These are phyloP conservation scores for Hortiboletus campestris DNA, from an alignment of 768 basidiomycete species.

Conservation along the genomic window DNA sequence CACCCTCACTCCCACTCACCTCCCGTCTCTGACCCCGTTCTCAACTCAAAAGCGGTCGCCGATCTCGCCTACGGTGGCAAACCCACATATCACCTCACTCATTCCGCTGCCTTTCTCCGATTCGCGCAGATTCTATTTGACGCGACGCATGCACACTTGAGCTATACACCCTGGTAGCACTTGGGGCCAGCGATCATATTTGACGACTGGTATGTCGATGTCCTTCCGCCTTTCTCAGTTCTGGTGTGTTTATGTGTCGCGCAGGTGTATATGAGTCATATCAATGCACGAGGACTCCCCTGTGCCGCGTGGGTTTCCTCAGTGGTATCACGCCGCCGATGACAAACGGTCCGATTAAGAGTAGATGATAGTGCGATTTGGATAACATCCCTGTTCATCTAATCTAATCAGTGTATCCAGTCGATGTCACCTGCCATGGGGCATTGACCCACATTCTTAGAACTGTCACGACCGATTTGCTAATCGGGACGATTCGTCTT, in stretches of 20 bases:
- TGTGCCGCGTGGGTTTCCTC: conserved; percentile 61
- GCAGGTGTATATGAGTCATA: conserved; percentile 78
- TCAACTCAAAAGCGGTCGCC: conserved; percentile 67
- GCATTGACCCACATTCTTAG: too few relatives aligned
- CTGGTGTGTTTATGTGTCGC: background rate
- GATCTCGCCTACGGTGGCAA: conserved; percentile 86
- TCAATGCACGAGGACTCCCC: conserved; percentile 87
- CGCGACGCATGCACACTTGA: conserved; percentile 46
- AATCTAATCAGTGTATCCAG: conserved; percentile 10
- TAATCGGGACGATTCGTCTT: background rate
- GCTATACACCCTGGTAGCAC: conserved; percentile 75
- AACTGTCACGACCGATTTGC: background rate
- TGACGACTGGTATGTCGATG: conserved; percentile 77
- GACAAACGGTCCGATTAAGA: conserved; percentile 7
- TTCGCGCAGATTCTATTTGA: conserved; percentile 71
- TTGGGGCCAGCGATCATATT: conserved; percentile 88
- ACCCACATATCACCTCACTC: conserved; percentile 91
- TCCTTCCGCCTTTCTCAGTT: background rate
- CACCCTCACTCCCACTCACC: conserved; percentile 14
- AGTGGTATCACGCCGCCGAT: conserved; percentile 14
- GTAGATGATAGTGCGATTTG: conserved; percentile 11
- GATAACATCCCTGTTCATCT: background rate
- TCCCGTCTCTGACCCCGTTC: conserved; percentile 42
- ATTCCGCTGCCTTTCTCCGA: conserved; percentile 65
- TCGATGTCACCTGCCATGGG: background rate